phyloP scores from a whole-genome alignment of 2,329 filamentous ascomycete genomes.

The Cercospora sp. region DNA sequence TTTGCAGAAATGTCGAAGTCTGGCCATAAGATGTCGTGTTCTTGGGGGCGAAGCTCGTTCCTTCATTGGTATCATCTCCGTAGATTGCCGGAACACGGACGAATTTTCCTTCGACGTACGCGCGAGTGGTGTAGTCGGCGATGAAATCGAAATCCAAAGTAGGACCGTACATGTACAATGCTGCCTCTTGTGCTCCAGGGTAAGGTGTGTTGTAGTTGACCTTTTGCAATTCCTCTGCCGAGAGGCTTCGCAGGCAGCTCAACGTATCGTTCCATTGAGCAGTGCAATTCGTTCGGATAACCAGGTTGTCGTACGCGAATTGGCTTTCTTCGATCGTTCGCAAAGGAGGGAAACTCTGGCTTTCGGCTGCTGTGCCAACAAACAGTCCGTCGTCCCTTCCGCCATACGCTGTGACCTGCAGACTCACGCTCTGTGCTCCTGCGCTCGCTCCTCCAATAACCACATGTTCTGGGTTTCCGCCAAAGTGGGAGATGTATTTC shows the following conservation, averaged over 20 bases:
- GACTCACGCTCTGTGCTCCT: slow-evolving; percentile 64
- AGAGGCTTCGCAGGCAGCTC: slow-evolving; percentile 52
- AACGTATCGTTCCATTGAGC: slow-evolving; percentile 44
- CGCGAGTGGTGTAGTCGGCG: slow-evolving; percentile 51
- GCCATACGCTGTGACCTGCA: slow-evolving; percentile 61
- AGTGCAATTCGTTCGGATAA: slow-evolving; percentile 52
- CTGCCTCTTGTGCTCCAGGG: slow-evolving; percentile 46
- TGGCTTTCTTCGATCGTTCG: slow-evolving; percentile 53
- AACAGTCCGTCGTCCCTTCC: slow-evolving; percentile 53
- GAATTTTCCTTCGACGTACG: slow-evolving; percentile 53
- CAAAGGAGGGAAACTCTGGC: slow-evolving; percentile 54
- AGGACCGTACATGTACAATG: slow-evolving; percentile 55
- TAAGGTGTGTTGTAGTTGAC: slow-evolving; percentile 50
- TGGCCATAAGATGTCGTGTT: slow-evolving; percentile 50
- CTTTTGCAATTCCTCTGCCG: slow-evolving; percentile 47
- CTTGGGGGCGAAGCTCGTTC: slow-evolving; percentile 60
- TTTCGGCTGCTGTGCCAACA: slow-evolving; percentile 56
- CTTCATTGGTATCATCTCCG: slow-evolving; percentile 63
- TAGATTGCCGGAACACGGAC: slow-evolving; percentile 57
- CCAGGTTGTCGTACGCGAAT: slow-evolving; percentile 55
- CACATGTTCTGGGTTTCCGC: slow-evolving; percentile 67
- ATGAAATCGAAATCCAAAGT: slow-evolving; percentile 55
- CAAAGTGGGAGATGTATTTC: slow-evolving; percentile 65
- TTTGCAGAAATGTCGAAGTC: slow-evolving; percentile 58
- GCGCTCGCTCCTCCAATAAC: slow-evolving; percentile 69